A percentile compares a stretch with the other conserved stretches of the same genome.
Conservation (phyloP, 1,139 yeast species). For the Trichomonascaceae sp. region DNA sequence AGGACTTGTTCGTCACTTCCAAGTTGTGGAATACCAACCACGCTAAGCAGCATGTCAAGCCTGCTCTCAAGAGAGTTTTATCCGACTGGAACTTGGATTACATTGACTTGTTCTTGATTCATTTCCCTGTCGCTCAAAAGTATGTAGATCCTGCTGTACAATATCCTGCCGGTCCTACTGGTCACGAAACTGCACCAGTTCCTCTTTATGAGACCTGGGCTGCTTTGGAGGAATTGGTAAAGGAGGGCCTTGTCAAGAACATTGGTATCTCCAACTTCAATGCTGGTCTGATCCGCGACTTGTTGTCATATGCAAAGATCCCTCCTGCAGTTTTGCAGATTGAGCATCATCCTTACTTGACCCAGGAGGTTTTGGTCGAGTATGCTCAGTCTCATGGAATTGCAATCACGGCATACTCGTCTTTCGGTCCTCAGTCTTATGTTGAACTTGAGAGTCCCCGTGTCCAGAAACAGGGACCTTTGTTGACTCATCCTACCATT, state of each 20-base stretch:
- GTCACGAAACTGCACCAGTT: conserved; percentile 26
- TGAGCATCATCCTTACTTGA: conserved; percentile 89
- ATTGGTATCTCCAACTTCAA: conserved; percentile 82
- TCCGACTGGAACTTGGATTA: conserved; percentile 53
- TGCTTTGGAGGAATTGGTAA: conserved; percentile 59
- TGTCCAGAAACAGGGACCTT: conserved; percentile 49
- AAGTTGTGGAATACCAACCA: conserved; percentile 43
- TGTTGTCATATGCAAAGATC: conserved; percentile 63
- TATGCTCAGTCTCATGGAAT: conserved; percentile 57
- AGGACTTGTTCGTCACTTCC: conserved; percentile 38
- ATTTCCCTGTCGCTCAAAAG: conserved; percentile 54
- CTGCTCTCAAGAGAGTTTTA: conserved; percentile 42
- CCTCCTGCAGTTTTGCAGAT: conserved; percentile 80
- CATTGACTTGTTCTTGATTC: conserved; percentile 57
- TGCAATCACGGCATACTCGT: conserved; percentile 75
- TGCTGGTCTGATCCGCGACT: conserved; percentile 68
- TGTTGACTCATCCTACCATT: conserved; percentile 47
- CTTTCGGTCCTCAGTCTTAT: conserved; percentile 61
- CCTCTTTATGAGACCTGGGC: conserved; percentile 75
- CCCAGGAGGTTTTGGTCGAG: conserved; percentile 62
- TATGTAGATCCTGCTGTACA: conserved; percentile 50
- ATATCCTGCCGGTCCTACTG: conserved; percentile 65
- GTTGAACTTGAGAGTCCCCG: conserved; percentile 45
- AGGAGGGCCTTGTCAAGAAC: conserved; percentile 60
- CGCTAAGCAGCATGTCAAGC: conserved; percentile 42